Base-by-base conservation (phyloP, 129 eudicot genomes). In the Smallanthus sonchifolius region DNA sequence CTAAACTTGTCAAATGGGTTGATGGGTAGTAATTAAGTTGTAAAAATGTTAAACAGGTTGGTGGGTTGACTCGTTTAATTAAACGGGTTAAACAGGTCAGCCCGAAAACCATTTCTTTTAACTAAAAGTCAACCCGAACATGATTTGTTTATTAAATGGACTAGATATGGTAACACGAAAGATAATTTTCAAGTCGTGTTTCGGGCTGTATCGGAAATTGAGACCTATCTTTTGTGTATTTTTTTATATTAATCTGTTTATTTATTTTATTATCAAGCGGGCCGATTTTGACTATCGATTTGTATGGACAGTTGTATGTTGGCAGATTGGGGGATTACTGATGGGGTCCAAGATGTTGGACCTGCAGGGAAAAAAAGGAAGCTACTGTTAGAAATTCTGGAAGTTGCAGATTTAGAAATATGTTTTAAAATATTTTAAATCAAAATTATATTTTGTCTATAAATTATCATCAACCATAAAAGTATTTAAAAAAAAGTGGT, bases 301-400 rank as follows among this genome's bases (percentile, higher is more conserved):
- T 52, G 16, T 51, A 52, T 49, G 73, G 73, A 36, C 54, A 20
- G 14, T 35, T 75, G 73, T 40, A 75, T 65, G 79, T 75, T 66
- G 79, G 73, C 73, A 65, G 54, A 40, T 75, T 34, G 51, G 62
- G 54, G 59, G 47, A 24, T 48, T 35, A 48, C 39, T 49, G 37
- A n/a, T 59, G 44, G 76, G 70, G 61, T 60, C 47, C 35, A 73
- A 34, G 7, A 10, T 61, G 15, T 44, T 61, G 30, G 30, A 70
- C 24, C 42, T 73, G 57, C 67, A 72, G 5, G 2, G 14, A 67
- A 4, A 30, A 56, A 49, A 54, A 38, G 11, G 39, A 40, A 57
- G 35, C 65, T 38, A 38, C 19, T 30, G 30, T 24, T 24, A 24
- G 30, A 24, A 51, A 7, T 16, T 4, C 0, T 16, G 20, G 59